Base-by-base conservation (phyloP, 2,329 filamentous ascomycete species). In the Volutella citrinella region DNA sequence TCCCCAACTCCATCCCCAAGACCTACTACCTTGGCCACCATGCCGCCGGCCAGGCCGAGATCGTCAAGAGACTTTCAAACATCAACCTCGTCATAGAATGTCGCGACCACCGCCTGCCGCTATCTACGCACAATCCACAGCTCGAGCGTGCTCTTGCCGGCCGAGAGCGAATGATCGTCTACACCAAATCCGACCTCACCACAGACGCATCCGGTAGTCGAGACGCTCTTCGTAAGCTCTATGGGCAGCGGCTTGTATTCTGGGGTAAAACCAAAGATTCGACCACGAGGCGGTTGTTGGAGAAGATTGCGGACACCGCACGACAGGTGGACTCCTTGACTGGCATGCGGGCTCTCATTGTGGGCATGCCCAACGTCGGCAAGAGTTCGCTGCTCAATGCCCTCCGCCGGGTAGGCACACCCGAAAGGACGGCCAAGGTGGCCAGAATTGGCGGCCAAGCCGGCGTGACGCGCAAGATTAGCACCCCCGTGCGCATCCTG, bases 1-100 rank as follows among this genome's bases (percentile, higher is more conserved):
- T 81, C 26, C 83, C 91, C 34, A 55, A 68, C 26, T 84, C 82
- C 32, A 82, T 97, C 42, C 83, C 86, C 23, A 82, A 87, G 46
- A 93, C 91, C 39, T 98, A 97, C 67, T 98, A 87, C 67, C 76
- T 97, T 28, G 93, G 93, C 43, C 93, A 98, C 66, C 93, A 98
- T 70, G 78, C 80, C 41, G 76, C 85, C 9, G 93, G 87, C 12
- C 37, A 54, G 24, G 72, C 95, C 19, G 70, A 76, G 29, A 84
- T 86, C 58, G 95, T 97, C 83, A 86, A 87, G 58, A 74, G 86
- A 57, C 76, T 98, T 30, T 80, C 82, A 18, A 81, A 80, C 43
- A 86, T 96, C 52, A 85, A 90, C 54, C 80, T 97, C 26, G 80
- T 98, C 34, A 78, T 98, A 55, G 93, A 98, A 68, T 96, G 90